Percentiles rank a stretch among this genome's conserved stretches.
These are phyloP conservation scores for Daedaleopsis sinensis DNA, from an alignment of 768 basidiomycete genomes.

Conservation along the genomic window DNA sequence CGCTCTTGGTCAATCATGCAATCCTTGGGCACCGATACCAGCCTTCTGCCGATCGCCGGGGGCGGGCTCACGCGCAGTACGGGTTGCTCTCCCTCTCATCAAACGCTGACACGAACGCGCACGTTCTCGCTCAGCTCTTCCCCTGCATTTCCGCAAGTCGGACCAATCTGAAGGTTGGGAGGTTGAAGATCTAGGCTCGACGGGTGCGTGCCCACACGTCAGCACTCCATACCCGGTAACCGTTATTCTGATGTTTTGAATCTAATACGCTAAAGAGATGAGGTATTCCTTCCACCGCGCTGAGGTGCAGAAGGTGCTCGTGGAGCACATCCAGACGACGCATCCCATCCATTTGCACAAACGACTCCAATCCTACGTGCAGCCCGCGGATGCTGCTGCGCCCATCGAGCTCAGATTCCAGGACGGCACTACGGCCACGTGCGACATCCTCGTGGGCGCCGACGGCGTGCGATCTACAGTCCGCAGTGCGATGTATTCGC, in stretches of 20 bases:
- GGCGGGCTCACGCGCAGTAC: neutral
- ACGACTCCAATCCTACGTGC: slow-evolving; percentile 16
- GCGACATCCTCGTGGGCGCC: slow-evolving; percentile 32
- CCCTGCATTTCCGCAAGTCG: slow-evolving; percentile 12
- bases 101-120: neutral
- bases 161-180: slow-evolving; percentile 7
- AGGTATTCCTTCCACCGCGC: slow-evolving; percentile 20
- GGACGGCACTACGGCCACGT: slow-evolving; percentile 27
- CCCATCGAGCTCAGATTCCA: slow-evolving; percentile 24
- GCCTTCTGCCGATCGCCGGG: slow-evolving; percentile 1
- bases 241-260: neutral
- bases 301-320: slow-evolving; percentile 20
- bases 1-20: slow-evolving; percentile 15
- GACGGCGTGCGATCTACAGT: slow-evolving; percentile 30
- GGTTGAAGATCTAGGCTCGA: neutral
- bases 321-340: slow-evolving; percentile 12
- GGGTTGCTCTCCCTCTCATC: neutral
- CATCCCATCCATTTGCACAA: slow-evolving; percentile 23
- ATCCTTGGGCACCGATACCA: slow-evolving; percentile 9
- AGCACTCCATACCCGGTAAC: neutral
- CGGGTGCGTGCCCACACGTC: neutral
- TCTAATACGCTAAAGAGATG: neutral
- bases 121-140: neutral
- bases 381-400: neutral
- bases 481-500: slow-evolving; percentile 8